Conservation (phyloP, 2,329 filamentous ascomycete genomes). For the Fusarium dlaminii region DNA sequence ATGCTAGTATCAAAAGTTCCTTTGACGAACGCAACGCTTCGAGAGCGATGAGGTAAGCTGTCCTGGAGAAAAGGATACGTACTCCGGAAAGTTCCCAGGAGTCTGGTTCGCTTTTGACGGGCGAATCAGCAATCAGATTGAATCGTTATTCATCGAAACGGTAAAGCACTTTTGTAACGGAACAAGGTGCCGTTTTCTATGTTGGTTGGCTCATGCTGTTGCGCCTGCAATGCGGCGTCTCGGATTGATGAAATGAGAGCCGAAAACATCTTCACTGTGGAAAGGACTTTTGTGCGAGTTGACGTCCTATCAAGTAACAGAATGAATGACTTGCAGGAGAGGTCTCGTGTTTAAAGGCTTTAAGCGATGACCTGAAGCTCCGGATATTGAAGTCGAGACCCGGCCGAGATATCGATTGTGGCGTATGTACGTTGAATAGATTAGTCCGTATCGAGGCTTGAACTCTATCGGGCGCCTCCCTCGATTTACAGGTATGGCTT, state of each 20-base stretch:
- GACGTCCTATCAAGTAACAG: background rate
- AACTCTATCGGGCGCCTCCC: constrained; percentile 10
- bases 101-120: constrained; percentile 21
- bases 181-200: constrained; percentile 6
- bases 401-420: constrained; percentile 34
- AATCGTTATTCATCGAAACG: background rate
- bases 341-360: constrained; percentile 2
- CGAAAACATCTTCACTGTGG: background rate
- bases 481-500: constrained; percentile 8
- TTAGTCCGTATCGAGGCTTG: constrained; percentile 10
- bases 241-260: constrained; percentile 11
- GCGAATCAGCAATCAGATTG: constrained; percentile 18
- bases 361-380: constrained; percentile 7
- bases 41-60: constrained; percentile 20
- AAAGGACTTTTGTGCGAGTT: constrained; percentile 21
- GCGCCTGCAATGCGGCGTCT: constrained; percentile 6
- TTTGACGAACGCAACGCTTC: constrained; percentile 5
- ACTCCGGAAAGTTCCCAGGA: constrained; percentile 13
- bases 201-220: constrained; percentile 1
- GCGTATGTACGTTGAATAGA: constrained; percentile 23
- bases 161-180: constrained; percentile 22
- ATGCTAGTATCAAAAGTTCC: constrained; percentile 43
- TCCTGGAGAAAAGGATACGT: constrained; percentile 5
- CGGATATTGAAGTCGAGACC: constrained; percentile 31
- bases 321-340: constrained; percentile 32